Evolutionary conservation across 1,284 basidiomycete genomes (phyloP), one percentile per base, ranked within the genome.

Genomic region (Uromyces viciae-fabae): DNA sequence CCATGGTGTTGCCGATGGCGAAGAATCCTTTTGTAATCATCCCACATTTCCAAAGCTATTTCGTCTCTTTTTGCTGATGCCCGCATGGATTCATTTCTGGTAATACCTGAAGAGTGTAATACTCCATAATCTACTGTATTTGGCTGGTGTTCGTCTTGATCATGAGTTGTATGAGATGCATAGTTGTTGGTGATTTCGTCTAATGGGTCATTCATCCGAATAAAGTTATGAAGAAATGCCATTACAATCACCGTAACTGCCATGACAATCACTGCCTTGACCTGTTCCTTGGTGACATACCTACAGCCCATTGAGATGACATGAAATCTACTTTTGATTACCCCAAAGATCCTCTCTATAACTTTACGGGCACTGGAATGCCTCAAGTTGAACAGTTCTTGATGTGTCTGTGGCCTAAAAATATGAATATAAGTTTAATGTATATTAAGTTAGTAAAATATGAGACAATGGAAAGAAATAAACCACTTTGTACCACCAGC

Each of bases 351-450:
- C 8, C 71, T 38, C 68, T 82, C 82, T 42, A 82, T 69, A 17
- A 82, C 81, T 69, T 77, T 82, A 14, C 78, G 68, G 0, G 81
- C 76, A 43, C 75, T 69, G 19, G 82, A 25, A 68, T 82, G 82
- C 19, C 71, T 46, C 22, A 79, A 56, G 54, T 82, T 82, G 75
- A 81, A 82, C 3, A 82, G 54, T 71, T 82, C 82, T 42, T 81
- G 62, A 19, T 68, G 42, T 33, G 52, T 82, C 56, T 74, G 46
- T 19, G 81, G 81, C 36, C 81, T 82, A 28, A 3, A 73, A 46
- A 5, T 7, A 9, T 17, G 3, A 38, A 3, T 8, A 14, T n/a
- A n/a, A n/a, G n/a, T n/a, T 38, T 15, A 9, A 36, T 38, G 2
- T 38, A 19, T 38, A 38, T 38, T 28, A 38, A 46, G 38, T 2